Evolutionary conservation across 208 protist genomes (phyloP), one percentile per base, ranked within the genome.

Genomic region (Vickermania spadyakhi): DNA sequence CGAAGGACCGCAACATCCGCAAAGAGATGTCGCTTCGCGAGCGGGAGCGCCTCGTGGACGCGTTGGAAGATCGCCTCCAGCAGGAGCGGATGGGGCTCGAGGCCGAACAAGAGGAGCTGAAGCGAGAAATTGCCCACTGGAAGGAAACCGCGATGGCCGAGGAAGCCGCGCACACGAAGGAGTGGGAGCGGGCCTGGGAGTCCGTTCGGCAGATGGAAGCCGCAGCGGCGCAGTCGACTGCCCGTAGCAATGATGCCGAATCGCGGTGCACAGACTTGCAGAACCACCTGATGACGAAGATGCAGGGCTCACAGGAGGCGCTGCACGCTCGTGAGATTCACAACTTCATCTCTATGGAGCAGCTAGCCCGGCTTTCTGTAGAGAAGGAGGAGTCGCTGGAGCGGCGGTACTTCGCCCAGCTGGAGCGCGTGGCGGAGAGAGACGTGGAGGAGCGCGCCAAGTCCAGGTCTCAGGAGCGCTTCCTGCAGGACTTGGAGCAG

Each of bases 231-330:
- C n/a, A n/a, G n/a, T n/a, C n/a, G n/a, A 31, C 50, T 18, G n/a
- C n/a, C n/a, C n/a, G n/a, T n/a, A 18, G 36, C 36, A 18, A 45
- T 18, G 18, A 7, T 18, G 36, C 36, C 36, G 36, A 45, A 18
- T 45, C 36, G 36, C 36, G 36, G 11, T 45, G 18, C 36, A 18
- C 18, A 18, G 36, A n/a, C 11, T 18, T 45, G 36, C 36, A 45
- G 36, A 18, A 45, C 18, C 36, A 18, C 18, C 29, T 70, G 22
- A 36, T 41, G 23, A n/a, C 36, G 21, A 28, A 50, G 28, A 22
- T 66, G 50, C 1, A 25, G 18, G 3, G 56, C 3, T 3, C 55
- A n/a, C 45, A 66, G 54, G 31, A 66, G 11, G 54, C 18, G n/a
- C 31, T 66, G 14, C 21, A 27, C 13, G 25, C n/a, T 22, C 50